phyloP scores from a whole-genome alignment of 129 eudicot species.

The Ambrosia artemisiifolia region DNA sequence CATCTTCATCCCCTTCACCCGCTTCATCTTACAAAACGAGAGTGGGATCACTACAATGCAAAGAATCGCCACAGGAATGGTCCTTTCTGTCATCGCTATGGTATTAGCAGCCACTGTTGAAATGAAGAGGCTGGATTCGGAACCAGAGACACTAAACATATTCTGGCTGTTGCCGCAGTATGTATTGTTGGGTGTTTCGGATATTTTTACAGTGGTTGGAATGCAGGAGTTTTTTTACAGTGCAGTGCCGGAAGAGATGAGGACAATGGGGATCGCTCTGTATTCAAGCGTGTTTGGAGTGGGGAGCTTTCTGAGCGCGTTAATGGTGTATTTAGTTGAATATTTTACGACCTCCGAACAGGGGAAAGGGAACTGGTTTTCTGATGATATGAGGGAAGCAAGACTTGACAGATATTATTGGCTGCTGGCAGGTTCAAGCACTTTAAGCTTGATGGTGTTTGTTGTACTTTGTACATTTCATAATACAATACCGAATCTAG shows the following conservation, averaged over 20 bases:
- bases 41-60: conserved; percentile 76
- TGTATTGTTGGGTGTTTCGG: conserved; percentile 71
- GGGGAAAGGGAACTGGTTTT: conserved; percentile 63
- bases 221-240: conserved; percentile 94
- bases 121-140: conserved; percentile 39
- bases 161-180: conserved; percentile 90
- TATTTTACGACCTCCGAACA: conserved; percentile 39
- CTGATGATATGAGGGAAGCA: conserved; percentile 82
- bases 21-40: conserved; percentile 52
- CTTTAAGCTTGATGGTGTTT: conserved; percentile 62
- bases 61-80: conserved; percentile 88
- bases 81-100: conserved; percentile 87
- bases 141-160: conserved; percentile 40
- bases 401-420: conserved; percentile 88
- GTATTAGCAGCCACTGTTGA: conserved; percentile 74
- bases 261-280: conserved; percentile 90
- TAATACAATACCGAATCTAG: conserved; percentile 22
- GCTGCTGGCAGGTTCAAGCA: conserved; percentile 66
- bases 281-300: conserved; percentile 93
- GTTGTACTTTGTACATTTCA: conserved; percentile 47
- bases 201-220: conserved; percentile 92
- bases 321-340: conserved; percentile 66
- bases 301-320: conserved; percentile 80
- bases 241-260: conserved; percentile 79
- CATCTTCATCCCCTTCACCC: conserved; percentile 58